A percentile compares a stretch with the other conserved stretches of the same genome.
Conservation (phyloP, 108 stramenopile species). For the Cyclotella kingstonii region DNA sequence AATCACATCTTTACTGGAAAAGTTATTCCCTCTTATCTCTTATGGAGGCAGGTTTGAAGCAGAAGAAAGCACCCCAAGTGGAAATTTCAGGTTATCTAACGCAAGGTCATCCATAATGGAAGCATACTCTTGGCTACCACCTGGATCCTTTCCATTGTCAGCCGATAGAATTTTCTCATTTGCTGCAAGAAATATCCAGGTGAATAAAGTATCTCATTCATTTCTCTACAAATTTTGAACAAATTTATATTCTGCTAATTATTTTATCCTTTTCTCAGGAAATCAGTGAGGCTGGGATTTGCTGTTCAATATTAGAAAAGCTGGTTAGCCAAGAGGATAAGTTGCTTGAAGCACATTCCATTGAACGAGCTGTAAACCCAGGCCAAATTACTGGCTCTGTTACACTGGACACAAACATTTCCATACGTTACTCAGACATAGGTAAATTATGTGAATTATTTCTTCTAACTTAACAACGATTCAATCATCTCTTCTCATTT, state of each 20-base stretch:
- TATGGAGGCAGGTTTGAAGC: conserved; percentile 61
- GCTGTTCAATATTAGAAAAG: conserved; percentile 67
- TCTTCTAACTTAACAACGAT: too few relatives aligned
- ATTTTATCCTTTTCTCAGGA: conserved; percentile 8
- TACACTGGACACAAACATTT: conserved; percentile 60
- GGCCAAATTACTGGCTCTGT: conserved; percentile 66
- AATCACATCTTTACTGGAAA: conserved; percentile 66
- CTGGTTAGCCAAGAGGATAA: conserved; percentile 69
- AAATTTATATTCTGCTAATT: neutral
- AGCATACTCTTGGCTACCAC: conserved; percentile 87
- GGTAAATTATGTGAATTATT: conserved; percentile 56
- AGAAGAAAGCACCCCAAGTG: conserved; percentile 40
- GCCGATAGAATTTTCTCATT: conserved; percentile 80
- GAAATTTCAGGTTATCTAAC: conserved; percentile 57
- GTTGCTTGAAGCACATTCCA: conserved; percentile 61
- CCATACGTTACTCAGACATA: conserved; percentile 51
- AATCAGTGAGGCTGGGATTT: conserved; percentile 49
- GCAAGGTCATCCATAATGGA: conserved; percentile 81
- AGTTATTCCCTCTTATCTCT: conserved; percentile 61
- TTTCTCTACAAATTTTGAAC: neutral
- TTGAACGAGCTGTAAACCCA: conserved; percentile 47
- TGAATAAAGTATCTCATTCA: conserved; percentile 9
- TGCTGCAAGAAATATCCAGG: conserved; percentile 69
- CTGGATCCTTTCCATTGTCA: conserved; percentile 81
- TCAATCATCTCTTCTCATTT: too few relatives aligned